phyloP scores from a whole-genome alignment of 371 early-diverging fungal genomes.

The Mucor irregularis region DNA sequence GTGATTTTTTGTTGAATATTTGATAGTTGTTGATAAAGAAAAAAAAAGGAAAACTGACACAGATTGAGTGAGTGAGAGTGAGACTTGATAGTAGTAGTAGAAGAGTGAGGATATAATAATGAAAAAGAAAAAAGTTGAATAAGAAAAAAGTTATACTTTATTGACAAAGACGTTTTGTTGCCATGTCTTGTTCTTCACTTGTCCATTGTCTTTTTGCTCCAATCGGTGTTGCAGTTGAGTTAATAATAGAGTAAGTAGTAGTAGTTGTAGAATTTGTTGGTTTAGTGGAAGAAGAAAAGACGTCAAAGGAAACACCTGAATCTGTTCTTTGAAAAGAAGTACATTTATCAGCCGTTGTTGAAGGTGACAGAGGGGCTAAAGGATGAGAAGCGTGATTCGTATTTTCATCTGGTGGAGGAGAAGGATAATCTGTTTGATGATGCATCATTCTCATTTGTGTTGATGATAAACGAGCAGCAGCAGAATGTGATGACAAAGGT shows the following conservation, averaged over 20 bases:
- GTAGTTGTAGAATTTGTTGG: not conserved
- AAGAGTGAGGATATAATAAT: too few species aligned
- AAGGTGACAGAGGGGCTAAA: not conserved
- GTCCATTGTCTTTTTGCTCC: not conserved
- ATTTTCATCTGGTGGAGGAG: slow-evolving; percentile 18
- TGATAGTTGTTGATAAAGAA: too few species aligned
- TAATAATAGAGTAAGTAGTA: not conserved
- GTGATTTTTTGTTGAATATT: too few species aligned
- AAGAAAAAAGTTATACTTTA: too few species aligned
- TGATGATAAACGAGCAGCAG: not conserved
- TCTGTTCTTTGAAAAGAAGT: slow-evolving; percentile 10
- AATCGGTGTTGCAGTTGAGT: not conserved
- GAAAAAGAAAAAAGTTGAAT: too few species aligned
- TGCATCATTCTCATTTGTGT: not conserved
- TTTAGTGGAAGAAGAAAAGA: slow-evolving; percentile 12
- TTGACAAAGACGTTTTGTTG: not conserved
- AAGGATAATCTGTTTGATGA: slow-evolving; percentile 10
- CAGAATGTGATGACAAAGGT: not conserved
- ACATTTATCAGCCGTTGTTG: not conserved
- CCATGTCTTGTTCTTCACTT: not conserved
- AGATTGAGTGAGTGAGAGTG: too few species aligned
- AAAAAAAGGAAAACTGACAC: too few species aligned
- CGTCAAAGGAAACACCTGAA: slow-evolving; percentile 20
- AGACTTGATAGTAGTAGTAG: too few species aligned
- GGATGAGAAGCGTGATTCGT: not conserved